Conservation (phyloP, 331 rosid species). For the Quercus tomentella region DNA sequence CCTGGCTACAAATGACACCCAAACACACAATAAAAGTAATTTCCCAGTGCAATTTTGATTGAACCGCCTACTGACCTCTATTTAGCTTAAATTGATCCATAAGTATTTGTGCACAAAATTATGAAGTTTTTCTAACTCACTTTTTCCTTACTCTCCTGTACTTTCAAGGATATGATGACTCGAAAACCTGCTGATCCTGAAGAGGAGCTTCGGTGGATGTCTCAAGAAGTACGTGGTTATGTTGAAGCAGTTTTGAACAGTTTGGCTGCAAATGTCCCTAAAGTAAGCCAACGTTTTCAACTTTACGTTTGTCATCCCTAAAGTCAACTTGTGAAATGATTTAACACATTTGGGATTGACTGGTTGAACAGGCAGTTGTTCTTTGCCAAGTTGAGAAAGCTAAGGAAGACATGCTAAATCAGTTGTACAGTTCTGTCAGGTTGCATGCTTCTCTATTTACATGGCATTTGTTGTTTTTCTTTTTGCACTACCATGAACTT, state of each 20-base stretch:
- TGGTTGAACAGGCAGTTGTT: constrained; percentile 89
- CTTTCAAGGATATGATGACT: constrained; percentile 75
- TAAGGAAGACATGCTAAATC: constrained; percentile 96
- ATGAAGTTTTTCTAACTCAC: not conserved
- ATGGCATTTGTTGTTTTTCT: not conserved
- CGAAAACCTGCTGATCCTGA: constrained; percentile 97
- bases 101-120: not conserved
- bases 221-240: constrained; percentile 99
- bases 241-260: constrained; percentile 99
- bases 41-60: not conserved
- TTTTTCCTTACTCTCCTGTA: not conserved
- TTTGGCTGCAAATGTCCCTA: constrained; percentile 97
- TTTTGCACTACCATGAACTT: not conserved
- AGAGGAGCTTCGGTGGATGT: constrained; percentile 99
- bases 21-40: not conserved
- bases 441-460: constrained; percentile 24
- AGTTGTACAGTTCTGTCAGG: constrained; percentile 95
- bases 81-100: not conserved
- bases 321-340: constrained; percentile 1
- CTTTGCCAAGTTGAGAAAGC: constrained; percentile 99
- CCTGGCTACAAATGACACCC: not conserved
- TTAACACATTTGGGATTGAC: constrained; percentile 16
- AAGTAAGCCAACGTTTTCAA: constrained; percentile 46
- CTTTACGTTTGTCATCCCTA: not conserved
- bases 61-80: not conserved